Evolutionary conservation across 2,329 filamentous ascomycete genomes (phyloP).

Genomic region (Fonsecaea nubica): DNA sequence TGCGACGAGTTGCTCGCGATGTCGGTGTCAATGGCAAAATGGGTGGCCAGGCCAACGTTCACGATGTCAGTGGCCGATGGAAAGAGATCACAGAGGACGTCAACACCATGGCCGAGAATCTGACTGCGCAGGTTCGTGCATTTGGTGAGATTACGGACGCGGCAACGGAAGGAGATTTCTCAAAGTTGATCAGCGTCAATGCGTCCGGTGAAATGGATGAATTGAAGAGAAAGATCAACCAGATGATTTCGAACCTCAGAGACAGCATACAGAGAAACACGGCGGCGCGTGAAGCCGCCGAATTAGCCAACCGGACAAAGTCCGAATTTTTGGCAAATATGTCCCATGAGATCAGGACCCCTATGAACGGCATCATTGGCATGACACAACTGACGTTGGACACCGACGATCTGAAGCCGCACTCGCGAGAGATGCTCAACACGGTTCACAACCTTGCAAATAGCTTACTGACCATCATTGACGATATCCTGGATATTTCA

Average conservation of each 20-base stretch:
- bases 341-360: conserved; percentile 97
- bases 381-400: conserved; percentile 98
- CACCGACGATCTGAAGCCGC: conserved; percentile 90
- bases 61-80: conserved; percentile 91
- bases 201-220: conserved; percentile 99
- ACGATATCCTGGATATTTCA: conserved; percentile 73
- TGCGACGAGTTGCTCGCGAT: conserved; percentile 93
- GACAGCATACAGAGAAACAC: conserved; percentile 98
- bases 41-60: conserved; percentile 94
- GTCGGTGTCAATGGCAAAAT: conserved; percentile 98
- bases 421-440: conserved; percentile 97
- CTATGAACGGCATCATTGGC: conserved; percentile 96
- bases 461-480: conserved; percentile 94
- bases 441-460: conserved; percentile 97
- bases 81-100: conserved; percentile 98
- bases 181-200: conserved; percentile 93
- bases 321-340: conserved; percentile 98
- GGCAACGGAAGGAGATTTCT: conserved; percentile 95
- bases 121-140: conserved; percentile 95
- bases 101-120: conserved; percentile 85
- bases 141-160: conserved; percentile 99
- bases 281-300: conserved; percentile 91
- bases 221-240: conserved; percentile 98
- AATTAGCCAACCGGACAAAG: conserved; percentile 96
- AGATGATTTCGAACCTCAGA: conserved; percentile 95